phyloP scores from a whole-genome alignment of 1,284 basidiomycete species.

The Flammula alnicola region DNA sequence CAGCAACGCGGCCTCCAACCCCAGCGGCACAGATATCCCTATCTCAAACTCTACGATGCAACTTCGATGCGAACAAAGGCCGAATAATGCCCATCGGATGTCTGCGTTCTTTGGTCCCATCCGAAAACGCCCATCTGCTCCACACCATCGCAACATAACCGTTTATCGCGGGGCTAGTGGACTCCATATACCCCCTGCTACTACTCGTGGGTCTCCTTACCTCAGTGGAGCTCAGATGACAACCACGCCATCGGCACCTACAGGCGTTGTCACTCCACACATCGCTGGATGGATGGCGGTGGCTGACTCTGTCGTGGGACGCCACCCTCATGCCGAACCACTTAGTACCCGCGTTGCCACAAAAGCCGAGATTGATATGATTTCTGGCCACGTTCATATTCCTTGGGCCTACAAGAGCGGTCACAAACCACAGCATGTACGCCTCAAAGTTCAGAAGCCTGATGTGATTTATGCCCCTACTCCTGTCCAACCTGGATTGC shows the following conservation, averaged over 20 bases:
- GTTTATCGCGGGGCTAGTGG: conserved; percentile 6
- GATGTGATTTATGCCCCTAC: not conserved
- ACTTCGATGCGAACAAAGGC: not conserved
- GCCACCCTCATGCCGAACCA: conserved; percentile 26
- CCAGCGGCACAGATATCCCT: not conserved
- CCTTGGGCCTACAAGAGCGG: conserved; percentile 23
- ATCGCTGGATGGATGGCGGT: conserved; percentile 24
- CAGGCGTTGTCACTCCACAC: conserved; percentile 19
- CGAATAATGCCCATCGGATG: not conserved
- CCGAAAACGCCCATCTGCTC: conserved; percentile 9
- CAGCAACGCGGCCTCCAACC: not conserved
- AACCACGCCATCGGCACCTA: conserved; percentile 1
- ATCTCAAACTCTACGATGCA: not conserved
- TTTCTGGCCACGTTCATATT: conserved; percentile 27
- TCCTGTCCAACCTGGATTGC: not conserved
- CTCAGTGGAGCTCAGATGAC: conserved; percentile 1
- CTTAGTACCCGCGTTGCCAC: conserved; percentile 25
- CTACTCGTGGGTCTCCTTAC: not conserved
- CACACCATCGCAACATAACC: conserved; percentile 4
- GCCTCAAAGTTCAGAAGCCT: conserved; percentile 17
- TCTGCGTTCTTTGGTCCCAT: conserved; percentile 9
- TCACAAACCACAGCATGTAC: conserved; percentile 11
- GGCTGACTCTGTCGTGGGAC: conserved; percentile 29
- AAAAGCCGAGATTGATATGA: conserved; percentile 25
- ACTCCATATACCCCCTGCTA: conserved; percentile 6